A percentile compares a stretch with the other conserved stretches of the same genome.
phyloP scores from a whole-genome alignment of 441 rosid genomes.

The Hura crepitans region DNA sequence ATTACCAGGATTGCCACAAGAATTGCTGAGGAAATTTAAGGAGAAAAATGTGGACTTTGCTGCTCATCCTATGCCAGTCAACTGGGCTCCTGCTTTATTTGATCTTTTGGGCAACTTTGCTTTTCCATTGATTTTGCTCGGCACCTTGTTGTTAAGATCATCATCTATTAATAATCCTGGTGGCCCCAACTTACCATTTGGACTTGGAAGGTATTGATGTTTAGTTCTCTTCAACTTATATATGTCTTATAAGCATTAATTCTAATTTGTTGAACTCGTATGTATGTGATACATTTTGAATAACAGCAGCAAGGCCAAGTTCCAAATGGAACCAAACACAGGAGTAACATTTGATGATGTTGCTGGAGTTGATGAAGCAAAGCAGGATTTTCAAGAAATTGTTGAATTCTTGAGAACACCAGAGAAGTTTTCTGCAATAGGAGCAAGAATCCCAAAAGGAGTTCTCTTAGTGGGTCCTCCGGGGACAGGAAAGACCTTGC shows the following conservation, averaged over 20 bases:
- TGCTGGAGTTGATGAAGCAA: slow-evolving; percentile 86
- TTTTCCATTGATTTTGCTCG: slow-evolving; percentile 59
- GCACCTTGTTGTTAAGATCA: slow-evolving; percentile 40
- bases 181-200: slow-evolving; percentile 69
- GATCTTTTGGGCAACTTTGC: slow-evolving; percentile 56
- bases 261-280: no score
- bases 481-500: slow-evolving; percentile 65
- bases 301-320: slow-evolving; percentile 72
- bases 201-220: slow-evolving; percentile 58
- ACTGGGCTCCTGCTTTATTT: slow-evolving; percentile 45
- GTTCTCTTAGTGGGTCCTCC: slow-evolving; percentile 65
- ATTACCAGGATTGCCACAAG: slow-evolving; percentile 58
- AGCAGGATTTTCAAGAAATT: slow-evolving; percentile 71
- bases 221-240: not conserved
- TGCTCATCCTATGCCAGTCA: slow-evolving; percentile 51
- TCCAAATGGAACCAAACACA: slow-evolving; percentile 74
- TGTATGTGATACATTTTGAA: not conserved
- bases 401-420: slow-evolving; percentile 66
- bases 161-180: slow-evolving; percentile 41
- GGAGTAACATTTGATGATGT: slow-evolving; percentile 72
- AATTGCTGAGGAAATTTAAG: slow-evolving; percentile 55
- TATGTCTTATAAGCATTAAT: not conserved
- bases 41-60: slow-evolving; percentile 66
- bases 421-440: slow-evolving; percentile 60
- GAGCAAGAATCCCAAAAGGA: slow-evolving; percentile 67